Percentiles rank a stretch among this genome's conserved stretches.
These are phyloP conservation scores for Linnemannia hyalina DNA, from an alignment of 192 early-diverging fungal species.

Conservation along the genomic window DNA sequence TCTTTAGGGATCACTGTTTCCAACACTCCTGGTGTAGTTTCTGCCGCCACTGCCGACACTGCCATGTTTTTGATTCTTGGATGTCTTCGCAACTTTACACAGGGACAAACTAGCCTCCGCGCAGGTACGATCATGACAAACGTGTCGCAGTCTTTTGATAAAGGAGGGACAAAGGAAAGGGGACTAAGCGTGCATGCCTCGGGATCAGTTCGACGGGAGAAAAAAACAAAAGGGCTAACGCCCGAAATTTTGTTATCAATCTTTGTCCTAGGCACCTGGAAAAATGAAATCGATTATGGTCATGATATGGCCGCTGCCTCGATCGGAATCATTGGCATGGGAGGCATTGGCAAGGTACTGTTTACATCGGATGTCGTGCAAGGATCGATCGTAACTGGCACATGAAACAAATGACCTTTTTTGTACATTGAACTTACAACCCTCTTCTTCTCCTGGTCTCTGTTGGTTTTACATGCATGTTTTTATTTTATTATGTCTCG, in stretches of 20 bases:
- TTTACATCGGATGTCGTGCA: neutral
- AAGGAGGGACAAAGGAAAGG: neutral
- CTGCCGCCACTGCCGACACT: conserved; percentile 60
- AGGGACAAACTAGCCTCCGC: conserved; percentile 50
- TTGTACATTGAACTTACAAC: neutral
- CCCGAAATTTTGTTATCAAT: conserved; percentile 1
- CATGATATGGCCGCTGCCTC: conserved; percentile 55
- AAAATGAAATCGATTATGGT: conserved; percentile 43
- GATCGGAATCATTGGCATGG: conserved; percentile 65
- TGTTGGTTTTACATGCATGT: neutral
- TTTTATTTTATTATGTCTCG: conserved; percentile 7
- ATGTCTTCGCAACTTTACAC: conserved; percentile 59
- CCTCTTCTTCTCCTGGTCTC: neutral
- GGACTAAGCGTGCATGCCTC: neutral
- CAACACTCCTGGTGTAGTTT: conserved; percentile 58
- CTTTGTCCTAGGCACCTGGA: conserved; percentile 47
- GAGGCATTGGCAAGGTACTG: conserved; percentile 63
- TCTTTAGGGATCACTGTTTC: conserved; percentile 56
- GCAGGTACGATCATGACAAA: conserved; percentile 33
- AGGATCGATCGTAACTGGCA: neutral
- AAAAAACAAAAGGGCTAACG: neutral
- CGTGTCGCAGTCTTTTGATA: neutral
- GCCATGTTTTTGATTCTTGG: conserved; percentile 62
- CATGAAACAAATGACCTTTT: neutral
- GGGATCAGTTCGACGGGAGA: neutral